A percentile compares a stretch with the other conserved stretches of the same genome.
Evolutionary conservation across 169 alveolate species (phyloP).

Genomic region (Babesia sp.): DNA sequence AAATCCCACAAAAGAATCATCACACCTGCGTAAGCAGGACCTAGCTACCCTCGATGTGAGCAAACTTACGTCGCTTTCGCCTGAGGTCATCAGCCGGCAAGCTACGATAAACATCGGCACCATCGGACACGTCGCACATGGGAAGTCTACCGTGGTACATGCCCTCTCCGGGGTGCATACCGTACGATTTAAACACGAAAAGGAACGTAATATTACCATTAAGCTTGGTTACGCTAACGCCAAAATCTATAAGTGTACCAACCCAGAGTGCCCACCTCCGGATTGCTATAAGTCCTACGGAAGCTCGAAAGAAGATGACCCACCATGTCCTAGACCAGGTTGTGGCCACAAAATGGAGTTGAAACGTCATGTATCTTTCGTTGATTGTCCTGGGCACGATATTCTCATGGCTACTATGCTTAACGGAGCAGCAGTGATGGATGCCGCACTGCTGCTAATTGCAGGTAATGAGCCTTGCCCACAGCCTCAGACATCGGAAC

Average conservation of each 20-base stretch:
- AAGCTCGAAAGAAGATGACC: conserved; percentile 88
- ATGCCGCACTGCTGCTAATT: conserved; percentile 95
- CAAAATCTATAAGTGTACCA: conserved; percentile 95
- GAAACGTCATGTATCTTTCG: conserved; percentile 95
- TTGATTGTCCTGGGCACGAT: conserved; percentile 99
- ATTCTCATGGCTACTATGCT: conserved; percentile 99
- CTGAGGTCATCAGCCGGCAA: conserved; percentile 98
- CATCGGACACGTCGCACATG: conserved; percentile 99
- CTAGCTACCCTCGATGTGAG: conserved; percentile 83
- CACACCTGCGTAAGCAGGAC: conserved; percentile 74
- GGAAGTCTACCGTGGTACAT: conserved; percentile 98
- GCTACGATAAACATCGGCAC: conserved; percentile 98
- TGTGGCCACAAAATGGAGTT: conserved; percentile 85
- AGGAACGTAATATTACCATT: conserved; percentile 96
- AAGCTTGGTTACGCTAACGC: conserved; percentile 99
- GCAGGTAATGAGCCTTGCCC: conserved; percentile 97
- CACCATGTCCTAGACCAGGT: conserved; percentile 88
- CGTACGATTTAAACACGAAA: conserved; percentile 92
- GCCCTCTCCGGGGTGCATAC: conserved; percentile 97
- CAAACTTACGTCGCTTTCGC: conserved; percentile 94
- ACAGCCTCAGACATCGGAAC: conserved; percentile 99
- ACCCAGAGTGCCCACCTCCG: conserved; percentile 96
- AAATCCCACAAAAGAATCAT: conserved; percentile 6
- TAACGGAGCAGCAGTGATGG: conserved; percentile 99
- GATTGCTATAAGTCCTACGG: conserved; percentile 92